A percentile compares a stretch with the other conserved stretches of the same genome.
Evolutionary conservation across 805 yeast species (phyloP).

Genomic region (Priceomyces medius): DNA sequence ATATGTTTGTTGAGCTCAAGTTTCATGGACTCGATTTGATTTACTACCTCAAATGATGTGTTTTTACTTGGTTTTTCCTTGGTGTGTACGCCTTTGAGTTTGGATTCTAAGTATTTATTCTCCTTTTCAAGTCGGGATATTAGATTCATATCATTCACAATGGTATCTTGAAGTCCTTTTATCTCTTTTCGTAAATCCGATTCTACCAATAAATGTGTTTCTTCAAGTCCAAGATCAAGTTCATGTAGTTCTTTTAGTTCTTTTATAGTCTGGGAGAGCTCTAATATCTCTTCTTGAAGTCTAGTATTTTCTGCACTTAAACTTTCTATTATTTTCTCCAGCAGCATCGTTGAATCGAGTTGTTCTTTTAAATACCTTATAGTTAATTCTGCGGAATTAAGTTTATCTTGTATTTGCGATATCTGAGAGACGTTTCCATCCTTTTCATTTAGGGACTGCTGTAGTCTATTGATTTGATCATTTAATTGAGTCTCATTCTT

Average conservation of each 20-base stretch:
- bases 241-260: slow-evolving; percentile 51
- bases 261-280: slow-evolving; percentile 35
- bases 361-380: slow-evolving; percentile 29
- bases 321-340: slow-evolving; percentile 35
- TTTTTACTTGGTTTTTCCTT: not conserved
- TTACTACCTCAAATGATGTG: not conserved
- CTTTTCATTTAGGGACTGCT: slow-evolving; percentile 1
- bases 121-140: slow-evolving; percentile 19
- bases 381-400: slow-evolving; percentile 19
- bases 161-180: slow-evolving; percentile 14
- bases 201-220: slow-evolving; percentile 43
- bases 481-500: slow-evolving; percentile 24
- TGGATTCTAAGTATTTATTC: slow-evolving; percentile 18
- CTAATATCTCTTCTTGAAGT: slow-evolving; percentile 30
- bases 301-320: slow-evolving; percentile 35
- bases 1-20: slow-evolving; percentile 15
- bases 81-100: slow-evolving; percentile 16
- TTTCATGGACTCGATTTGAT: slow-evolving; percentile 14
- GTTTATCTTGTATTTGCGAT: not conserved
- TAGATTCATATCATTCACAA: slow-evolving; percentile 14
- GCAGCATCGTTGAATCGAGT: slow-evolving; percentile 33
- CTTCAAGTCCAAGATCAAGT: slow-evolving; percentile 51
- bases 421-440: not conserved
- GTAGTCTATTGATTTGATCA: slow-evolving; percentile 16
- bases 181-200: slow-evolving; percentile 42